These are phyloP conservation scores for Phytophthora cactorum DNA, from an alignment of 352 stramenopile species.

Conservation along the genomic window DNA sequence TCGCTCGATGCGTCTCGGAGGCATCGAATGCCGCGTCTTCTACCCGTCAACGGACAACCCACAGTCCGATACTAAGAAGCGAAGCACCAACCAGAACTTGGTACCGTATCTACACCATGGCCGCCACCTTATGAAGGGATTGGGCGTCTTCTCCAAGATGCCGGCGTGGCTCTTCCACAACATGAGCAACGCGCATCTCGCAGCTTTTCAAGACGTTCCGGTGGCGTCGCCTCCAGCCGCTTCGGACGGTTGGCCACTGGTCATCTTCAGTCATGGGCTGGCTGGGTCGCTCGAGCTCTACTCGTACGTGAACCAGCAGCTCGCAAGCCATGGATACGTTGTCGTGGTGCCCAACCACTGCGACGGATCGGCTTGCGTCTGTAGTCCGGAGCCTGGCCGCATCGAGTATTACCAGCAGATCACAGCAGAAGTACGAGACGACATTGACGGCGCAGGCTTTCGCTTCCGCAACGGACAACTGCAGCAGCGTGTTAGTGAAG, in stretches of 20 bases:
- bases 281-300: slow-evolving; percentile 69
- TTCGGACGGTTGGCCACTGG: slow-evolving; percentile 48
- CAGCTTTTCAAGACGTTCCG: slow-evolving; percentile 47
- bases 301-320: slow-evolving; percentile 61
- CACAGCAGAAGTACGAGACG: slow-evolving; percentile 46
- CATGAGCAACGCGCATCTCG: slow-evolving; percentile 55
- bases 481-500: slow-evolving; percentile 54
- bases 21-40: slow-evolving; percentile 71
- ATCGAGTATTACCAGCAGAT: slow-evolving; percentile 73
- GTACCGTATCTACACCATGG: slow-evolving; percentile 59
- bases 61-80: not conserved
- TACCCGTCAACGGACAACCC: slow-evolving; percentile 50
- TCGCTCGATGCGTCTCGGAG: slow-evolving; percentile 39
- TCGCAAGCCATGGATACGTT: slow-evolving; percentile 68
- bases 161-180: slow-evolving; percentile 63
- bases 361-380: slow-evolving; percentile 72
- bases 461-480: slow-evolving; percentile 70
- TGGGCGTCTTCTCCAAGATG: slow-evolving; percentile 55
- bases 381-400: slow-evolving; percentile 38
- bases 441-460: slow-evolving; percentile 60
- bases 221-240: slow-evolving; percentile 27
- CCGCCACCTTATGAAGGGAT: slow-evolving; percentile 52
- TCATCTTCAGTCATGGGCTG: slow-evolving; percentile 73
- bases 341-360: slow-evolving; percentile 69
- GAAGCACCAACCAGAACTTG: not conserved